Evolutionary conservation across 2,329 filamentous ascomycete species (phyloP).

Genomic region (Xylariaceae sp.): DNA sequence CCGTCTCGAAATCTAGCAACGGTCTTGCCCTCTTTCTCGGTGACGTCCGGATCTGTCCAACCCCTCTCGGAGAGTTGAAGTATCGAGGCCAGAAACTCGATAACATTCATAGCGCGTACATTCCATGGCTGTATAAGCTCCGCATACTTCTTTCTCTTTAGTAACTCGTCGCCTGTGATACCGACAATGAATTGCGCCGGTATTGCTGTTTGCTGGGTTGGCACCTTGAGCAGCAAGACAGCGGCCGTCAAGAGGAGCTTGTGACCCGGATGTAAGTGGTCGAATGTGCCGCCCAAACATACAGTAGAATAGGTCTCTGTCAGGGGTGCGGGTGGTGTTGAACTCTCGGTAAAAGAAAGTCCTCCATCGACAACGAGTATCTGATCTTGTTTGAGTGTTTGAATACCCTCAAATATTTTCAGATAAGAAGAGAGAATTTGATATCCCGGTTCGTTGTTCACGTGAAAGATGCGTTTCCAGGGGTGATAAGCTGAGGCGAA

Average conservation of each 20-base stretch:
- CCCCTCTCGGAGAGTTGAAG: constrained; percentile 51
- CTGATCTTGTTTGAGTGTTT: constrained; percentile 56
- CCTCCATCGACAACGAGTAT: constrained; percentile 60
- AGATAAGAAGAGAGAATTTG: constrained; percentile 59
- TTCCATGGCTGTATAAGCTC: constrained; percentile 83
- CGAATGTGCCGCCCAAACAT: constrained; percentile 91
- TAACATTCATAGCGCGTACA: constrained; percentile 69
- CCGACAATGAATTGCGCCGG: constrained; percentile 75
- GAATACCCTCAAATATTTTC: constrained; percentile 52
- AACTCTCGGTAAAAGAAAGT: constrained; percentile 50
- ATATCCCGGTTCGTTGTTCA: constrained; percentile 69
- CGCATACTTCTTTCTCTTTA: constrained; percentile 88
- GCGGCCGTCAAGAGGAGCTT: constrained; percentile 95
- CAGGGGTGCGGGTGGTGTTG: constrained; percentile 29
- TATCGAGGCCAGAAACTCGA: constrained; percentile 74
- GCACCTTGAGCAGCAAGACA: constrained; percentile 69
- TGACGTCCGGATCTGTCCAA: constrained; percentile 49
- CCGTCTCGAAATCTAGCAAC: constrained; percentile 64
- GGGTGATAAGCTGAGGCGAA: constrained; percentile 60
- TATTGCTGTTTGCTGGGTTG: constrained; percentile 43
- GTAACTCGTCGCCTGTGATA: constrained; percentile 84
- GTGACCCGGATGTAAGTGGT: constrained; percentile 93
- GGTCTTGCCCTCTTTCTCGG: constrained; percentile 51
- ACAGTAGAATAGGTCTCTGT: constrained; percentile 62
- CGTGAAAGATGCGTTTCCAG: constrained; percentile 71